Conservation (phyloP, 805 yeast species). For the Metschnikowia borealis region DNA sequence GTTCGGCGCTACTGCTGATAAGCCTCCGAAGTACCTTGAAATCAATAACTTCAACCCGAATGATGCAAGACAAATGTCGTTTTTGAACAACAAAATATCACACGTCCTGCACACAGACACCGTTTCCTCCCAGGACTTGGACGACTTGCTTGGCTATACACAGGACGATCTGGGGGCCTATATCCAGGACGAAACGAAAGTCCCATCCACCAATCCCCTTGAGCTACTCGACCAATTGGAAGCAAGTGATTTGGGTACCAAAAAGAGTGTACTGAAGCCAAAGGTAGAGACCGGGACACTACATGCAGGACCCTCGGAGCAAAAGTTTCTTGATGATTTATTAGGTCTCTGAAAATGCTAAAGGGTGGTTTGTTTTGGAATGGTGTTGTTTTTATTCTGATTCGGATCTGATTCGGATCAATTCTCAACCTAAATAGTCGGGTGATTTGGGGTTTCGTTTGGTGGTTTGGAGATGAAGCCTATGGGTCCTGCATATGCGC, state of each 20-base stretch:
- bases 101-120: neutral
- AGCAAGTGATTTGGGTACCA: neutral
- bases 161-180: neutral
- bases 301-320: neutral
- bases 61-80: constrained; percentile 23
- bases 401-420: too few relatives aligned
- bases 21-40: constrained; percentile 26
- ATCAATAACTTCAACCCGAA: constrained; percentile 29
- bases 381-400: too few relatives aligned
- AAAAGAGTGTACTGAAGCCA: too few relatives aligned
- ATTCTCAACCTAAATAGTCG: too few relatives aligned
- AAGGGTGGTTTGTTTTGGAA: too few relatives aligned
- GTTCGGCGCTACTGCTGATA: constrained; percentile 17
- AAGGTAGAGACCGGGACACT: neutral
- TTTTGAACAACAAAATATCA: constrained; percentile 22
- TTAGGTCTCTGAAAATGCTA: constrained; percentile 3
- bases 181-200: neutral
- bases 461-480: neutral
- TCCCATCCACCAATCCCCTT: neutral
- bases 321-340: constrained; percentile 19
- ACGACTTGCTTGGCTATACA: constrained; percentile 8
- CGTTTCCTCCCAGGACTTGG: constrained; percentile 11
- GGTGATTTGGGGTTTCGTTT: too few relatives aligned
- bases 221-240: neutral
- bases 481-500: neutral